phyloP scores from a whole-genome alignment of 2,329 filamentous ascomycete species.

The Davidsoniella virescens region DNA sequence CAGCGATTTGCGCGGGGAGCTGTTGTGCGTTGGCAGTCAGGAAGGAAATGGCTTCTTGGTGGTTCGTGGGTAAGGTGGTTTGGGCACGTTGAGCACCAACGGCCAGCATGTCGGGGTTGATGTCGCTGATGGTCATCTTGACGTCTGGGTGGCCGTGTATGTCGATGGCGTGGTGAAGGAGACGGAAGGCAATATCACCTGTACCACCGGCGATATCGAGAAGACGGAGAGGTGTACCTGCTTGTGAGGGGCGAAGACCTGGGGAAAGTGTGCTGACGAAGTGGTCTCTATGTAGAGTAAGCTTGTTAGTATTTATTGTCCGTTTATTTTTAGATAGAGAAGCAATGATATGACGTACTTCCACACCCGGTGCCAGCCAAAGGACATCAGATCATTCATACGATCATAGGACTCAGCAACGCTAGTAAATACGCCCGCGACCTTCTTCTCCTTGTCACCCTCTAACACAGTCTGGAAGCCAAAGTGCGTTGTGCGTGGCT shows the following conservation, averaged over 20 bases:
- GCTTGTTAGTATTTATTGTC: neutral
- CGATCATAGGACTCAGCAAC: slow-evolving; percentile 89
- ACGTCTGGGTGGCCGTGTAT: slow-evolving; percentile 62
- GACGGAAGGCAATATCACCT: slow-evolving; percentile 92
- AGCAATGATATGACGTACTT: slow-evolving; percentile 34
- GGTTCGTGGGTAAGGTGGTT: slow-evolving; percentile 35
- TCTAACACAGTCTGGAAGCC: slow-evolving; percentile 77
- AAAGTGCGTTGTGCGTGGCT: slow-evolving; percentile 51
- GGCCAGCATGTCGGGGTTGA: slow-evolving; percentile 86
- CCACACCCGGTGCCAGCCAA: slow-evolving; percentile 93
- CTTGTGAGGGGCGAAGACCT: slow-evolving; percentile 36
- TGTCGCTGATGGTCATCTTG: slow-evolving; percentile 82
- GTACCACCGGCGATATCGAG: slow-evolving; percentile 95
- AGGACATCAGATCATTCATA: slow-evolving; percentile 99
- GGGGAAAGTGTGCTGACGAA: slow-evolving; percentile 88
- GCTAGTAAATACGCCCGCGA: slow-evolving; percentile 82
- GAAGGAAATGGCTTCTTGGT: slow-evolving; percentile 48
- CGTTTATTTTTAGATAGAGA: neutral
- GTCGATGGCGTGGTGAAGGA: slow-evolving; percentile 72
- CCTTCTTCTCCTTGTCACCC: slow-evolving; percentile 53
- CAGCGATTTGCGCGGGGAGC: slow-evolving; percentile 44
- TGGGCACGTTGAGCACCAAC: slow-evolving; percentile 66
- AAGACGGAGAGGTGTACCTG: slow-evolving; percentile 47
- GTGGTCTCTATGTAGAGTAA: slow-evolving; percentile 43
- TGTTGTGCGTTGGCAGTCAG: slow-evolving; percentile 81